phyloP scores from a whole-genome alignment of 768 basidiomycete species.

The Tylopilus intermedius region DNA sequence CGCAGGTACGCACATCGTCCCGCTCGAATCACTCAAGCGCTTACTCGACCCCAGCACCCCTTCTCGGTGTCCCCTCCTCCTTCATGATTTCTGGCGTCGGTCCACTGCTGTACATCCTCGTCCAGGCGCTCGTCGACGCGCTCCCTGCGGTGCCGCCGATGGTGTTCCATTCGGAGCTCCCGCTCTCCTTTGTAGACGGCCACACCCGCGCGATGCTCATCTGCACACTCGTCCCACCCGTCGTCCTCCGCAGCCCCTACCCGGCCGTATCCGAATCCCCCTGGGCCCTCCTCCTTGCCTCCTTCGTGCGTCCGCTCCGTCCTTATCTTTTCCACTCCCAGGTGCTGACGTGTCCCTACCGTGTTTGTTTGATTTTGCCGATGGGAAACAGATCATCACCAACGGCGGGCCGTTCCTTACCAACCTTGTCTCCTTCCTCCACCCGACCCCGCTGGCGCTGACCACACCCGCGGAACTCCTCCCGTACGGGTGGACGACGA shows the following conservation, averaged over 20 bases:
- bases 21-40: background rate
- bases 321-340: background rate
- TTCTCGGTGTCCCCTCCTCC: conserved; percentile 63
- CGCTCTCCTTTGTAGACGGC: conserved; percentile 70
- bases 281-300: conserved; percentile 70
- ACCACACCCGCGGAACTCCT: conserved; percentile 76
- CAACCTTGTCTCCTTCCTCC: conserved; percentile 70
- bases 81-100: conserved; percentile 74
- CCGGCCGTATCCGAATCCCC: conserved; percentile 58
- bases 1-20: conserved; percentile 41
- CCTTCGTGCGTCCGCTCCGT: conserved; percentile 48
- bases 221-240: conserved; percentile 70
- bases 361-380: no score
- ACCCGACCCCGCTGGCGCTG: conserved; percentile 62
- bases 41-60: conserved; percentile 42
- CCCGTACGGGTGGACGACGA: conserved; percentile 80
- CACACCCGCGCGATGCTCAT: conserved; percentile 75
- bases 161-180: conserved; percentile 56
- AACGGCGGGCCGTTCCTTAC: conserved; percentile 81
- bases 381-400: conserved; percentile 48
- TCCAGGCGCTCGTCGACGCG: conserved; percentile 57
- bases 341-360: no score
- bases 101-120: conserved; percentile 54
- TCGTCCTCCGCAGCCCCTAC: conserved; percentile 51
- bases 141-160: conserved; percentile 50